Evolutionary conservation across 345 rosid species (phyloP).

Genomic region (Ailanthus altissimus): DNA sequence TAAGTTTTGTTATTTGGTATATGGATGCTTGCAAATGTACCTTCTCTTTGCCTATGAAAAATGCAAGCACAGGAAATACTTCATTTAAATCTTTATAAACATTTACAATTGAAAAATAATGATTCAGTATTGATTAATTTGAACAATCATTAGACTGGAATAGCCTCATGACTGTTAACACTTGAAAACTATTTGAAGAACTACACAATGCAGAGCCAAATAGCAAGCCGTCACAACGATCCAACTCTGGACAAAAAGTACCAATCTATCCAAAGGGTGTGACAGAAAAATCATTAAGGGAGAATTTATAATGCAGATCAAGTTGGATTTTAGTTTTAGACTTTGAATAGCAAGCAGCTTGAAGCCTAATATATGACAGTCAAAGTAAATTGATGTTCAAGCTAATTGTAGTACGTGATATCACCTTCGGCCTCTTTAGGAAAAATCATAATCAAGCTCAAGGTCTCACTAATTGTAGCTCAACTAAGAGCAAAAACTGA

Average conservation of each 20-base stretch:
- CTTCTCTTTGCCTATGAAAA: neutral
- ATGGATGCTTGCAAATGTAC: neutral
- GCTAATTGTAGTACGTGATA: neutral
- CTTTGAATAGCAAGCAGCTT: neutral
- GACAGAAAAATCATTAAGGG: too few species aligned
- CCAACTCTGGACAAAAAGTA: neutral
- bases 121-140: neutral
- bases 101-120: neutral
- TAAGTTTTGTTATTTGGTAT: neutral
- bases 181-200: neutral
- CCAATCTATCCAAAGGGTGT: neutral
- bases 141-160: neutral
- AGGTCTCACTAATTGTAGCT: neutral
- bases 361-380: neutral
- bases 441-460: conserved; percentile 5
- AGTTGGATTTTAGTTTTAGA: neutral
- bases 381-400: neutral
- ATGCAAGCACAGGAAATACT: neutral
- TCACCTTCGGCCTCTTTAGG: neutral
- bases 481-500: neutral
- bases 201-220: neutral
- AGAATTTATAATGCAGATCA: neutral
- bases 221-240: neutral
- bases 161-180: neutral
- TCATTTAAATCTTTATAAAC: neutral